Evolutionary conservation across 495 filamentous ascomycete species (phyloP), one percentile per base, ranked within the genome.

Genomic region (Penicillium steckii): DNA sequence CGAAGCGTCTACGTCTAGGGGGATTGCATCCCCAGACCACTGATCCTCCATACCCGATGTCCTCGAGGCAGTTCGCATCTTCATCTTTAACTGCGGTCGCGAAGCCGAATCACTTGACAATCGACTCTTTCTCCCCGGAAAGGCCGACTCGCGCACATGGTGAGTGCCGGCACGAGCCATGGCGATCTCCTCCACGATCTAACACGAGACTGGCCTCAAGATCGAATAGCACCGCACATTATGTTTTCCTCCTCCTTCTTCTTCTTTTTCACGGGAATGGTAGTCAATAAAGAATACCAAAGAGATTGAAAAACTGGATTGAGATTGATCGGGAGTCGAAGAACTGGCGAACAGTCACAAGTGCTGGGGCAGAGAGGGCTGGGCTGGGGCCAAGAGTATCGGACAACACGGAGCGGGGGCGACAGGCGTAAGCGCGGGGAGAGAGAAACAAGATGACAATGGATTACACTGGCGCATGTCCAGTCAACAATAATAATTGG

Each of bases 151-250:
- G 40, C 55, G 60, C 33, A 42, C 53, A 40, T 46, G 35, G 17
- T 52, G 50, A 35, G 50, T 41, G 46, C 68, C 60, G 18, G 50
- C 56, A 44, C 58, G 58, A 47, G 61, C 63, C 61, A 68, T 68
- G 48, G 22, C 22, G 25, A 42, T 48, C 40, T 43, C 40, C 55
- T 44, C 38, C 38, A 21, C 38, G 10, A 23, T 50, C 37, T 48
- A 38, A 41, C 55, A 46, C 49, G 23, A 46, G 17, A n/a, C 32
- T 26, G 19, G 2, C 18, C 23, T 64, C 38, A 66, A 29, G 30
- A 52, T 41, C 32, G 26, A 44, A 41, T 48, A 27, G 48, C 48
- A 45, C 47, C 30, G 51, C 50, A 50, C 63, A 66, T 66, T 57
- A 44, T 62, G 35, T 41, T 41, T 38, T 13, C n/a, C n/a, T n/a